phyloP scores from a whole-genome alignment of 1,284 basidiomycete species.

The Porogramme epimiltina region DNA sequence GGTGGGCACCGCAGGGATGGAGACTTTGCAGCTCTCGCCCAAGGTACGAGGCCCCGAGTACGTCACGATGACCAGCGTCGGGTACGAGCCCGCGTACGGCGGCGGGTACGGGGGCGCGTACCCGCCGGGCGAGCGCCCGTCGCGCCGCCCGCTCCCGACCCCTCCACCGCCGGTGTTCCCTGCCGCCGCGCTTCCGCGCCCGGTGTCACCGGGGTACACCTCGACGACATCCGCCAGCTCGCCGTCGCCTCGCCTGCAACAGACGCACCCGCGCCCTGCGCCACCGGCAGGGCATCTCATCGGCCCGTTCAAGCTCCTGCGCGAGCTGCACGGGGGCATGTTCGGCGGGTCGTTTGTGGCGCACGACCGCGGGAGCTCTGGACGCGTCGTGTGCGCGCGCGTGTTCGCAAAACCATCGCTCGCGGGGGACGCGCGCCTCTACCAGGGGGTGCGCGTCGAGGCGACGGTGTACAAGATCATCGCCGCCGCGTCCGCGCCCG shows the following conservation, averaged over 20 bases:
- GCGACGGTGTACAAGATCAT: constrained; percentile 34
- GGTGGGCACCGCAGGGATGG: too few relatives aligned
- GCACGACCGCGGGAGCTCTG: constrained; percentile 27
- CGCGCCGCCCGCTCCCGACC: not conserved
- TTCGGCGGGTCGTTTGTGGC: constrained; percentile 29
- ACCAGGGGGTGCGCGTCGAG: constrained; percentile 26
- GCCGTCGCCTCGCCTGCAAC: not conserved
- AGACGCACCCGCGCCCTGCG: not conserved
- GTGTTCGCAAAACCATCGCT: constrained; percentile 2
- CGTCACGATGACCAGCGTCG: constrained; percentile 1
- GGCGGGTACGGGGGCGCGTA: too few relatives aligned
- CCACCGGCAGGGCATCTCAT: not conserved
- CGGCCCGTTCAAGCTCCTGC: constrained; percentile 33
- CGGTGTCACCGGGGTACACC: too few relatives aligned
- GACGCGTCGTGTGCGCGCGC: constrained; percentile 28
- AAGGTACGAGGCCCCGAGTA: constrained; percentile 2
- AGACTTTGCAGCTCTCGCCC: too few relatives aligned
- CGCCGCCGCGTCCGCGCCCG: constrained; percentile 22
- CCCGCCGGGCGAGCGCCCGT: not conserved
- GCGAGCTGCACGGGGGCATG: constrained; percentile 27
- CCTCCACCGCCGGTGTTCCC: not conserved
- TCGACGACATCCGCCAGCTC: too few relatives aligned
- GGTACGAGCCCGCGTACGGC: not conserved
- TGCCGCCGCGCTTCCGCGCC: not conserved
- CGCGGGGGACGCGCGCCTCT: constrained; percentile 2